These are phyloP conservation scores for Apiotrichum akiyoshidainum DNA, from an alignment of 1,284 basidiomycete genomes.

Conservation along the genomic window DNA sequence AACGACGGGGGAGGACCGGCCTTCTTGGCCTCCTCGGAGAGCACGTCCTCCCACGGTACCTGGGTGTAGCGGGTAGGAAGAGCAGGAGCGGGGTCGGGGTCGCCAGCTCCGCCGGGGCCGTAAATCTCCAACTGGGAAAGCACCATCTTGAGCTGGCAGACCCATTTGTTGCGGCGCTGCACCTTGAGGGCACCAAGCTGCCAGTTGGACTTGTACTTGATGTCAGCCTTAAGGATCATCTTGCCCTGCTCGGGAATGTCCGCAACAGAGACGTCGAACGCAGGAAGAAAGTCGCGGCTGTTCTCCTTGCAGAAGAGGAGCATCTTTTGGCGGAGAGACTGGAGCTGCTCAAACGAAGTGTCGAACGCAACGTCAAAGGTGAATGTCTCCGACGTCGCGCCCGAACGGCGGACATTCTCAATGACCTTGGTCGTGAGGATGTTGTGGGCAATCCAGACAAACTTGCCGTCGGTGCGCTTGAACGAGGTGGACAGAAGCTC, in stretches of 20 bases:
- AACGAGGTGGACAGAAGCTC: conserved; percentile 69
- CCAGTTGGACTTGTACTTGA: conserved; percentile 82
- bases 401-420: conserved; percentile 54
- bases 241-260: conserved; percentile 80
- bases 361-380: conserved; percentile 74
- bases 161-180: conserved; percentile 83
- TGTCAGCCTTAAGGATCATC: conserved; percentile 73
- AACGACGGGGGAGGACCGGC: conserved; percentile 45
- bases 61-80: conserved; percentile 62
- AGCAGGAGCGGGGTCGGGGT: conserved; percentile 57
- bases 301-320: conserved; percentile 69
- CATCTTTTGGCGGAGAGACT: conserved; percentile 75
- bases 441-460: conserved; percentile 62
- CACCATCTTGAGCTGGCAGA: conserved; percentile 73
- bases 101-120: conserved; percentile 65
- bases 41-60: conserved; percentile 66
- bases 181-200: conserved; percentile 70
- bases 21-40: conserved; percentile 47
- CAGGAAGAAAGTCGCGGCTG: conserved; percentile 67
- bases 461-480: conserved; percentile 53
- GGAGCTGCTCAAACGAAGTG: conserved; percentile 79
- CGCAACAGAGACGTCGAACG: conserved; percentile 61
- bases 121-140: conserved; percentile 69
- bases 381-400: conserved; percentile 56
- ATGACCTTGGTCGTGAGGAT: conserved; percentile 65